Evolutionary conservation across 768 basidiomycete genomes (phyloP).

Genomic region (Leccinum subtestaceum): DNA sequence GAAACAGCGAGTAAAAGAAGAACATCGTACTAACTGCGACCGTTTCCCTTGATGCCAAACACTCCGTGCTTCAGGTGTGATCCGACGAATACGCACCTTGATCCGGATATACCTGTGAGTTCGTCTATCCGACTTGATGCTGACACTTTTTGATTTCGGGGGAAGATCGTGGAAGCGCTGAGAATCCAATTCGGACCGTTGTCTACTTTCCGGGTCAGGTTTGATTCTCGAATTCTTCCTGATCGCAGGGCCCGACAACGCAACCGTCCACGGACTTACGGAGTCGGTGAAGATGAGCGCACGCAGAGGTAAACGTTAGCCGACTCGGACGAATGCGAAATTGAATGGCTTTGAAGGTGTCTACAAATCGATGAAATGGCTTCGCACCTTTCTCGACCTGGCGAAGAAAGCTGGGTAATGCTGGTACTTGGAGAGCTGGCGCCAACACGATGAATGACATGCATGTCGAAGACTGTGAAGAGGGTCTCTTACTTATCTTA

Average conservation of each 20-base stretch:
- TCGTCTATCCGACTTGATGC: not conserved
- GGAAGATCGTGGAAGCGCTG: constrained; percentile 39
- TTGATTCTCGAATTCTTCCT: not conserved
- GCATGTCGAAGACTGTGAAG: constrained; percentile 41
- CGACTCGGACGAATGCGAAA: not conserved
- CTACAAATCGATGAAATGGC: constrained; percentile 36
- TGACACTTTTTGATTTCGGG: not conserved
- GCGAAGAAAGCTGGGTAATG: constrained; percentile 30
- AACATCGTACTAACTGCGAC: not conserved
- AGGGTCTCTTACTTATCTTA: constrained; percentile 33
- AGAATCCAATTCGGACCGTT: constrained; percentile 43
- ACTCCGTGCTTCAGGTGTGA: constrained; percentile 21
- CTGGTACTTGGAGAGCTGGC: constrained; percentile 45
- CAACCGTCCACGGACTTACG: constrained; percentile 33
- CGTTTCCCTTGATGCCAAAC: not conserved
- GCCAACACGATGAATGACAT: constrained; percentile 37
- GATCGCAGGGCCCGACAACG: not conserved
- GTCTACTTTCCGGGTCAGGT: constrained; percentile 39
- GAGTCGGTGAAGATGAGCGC: constrained; percentile 33
- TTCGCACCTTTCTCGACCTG: constrained; percentile 37
- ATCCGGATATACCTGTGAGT: constrained; percentile 32
- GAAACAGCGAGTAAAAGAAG: constrained; percentile 22
- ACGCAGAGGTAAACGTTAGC: not conserved
- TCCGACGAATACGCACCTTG: constrained; percentile 31
- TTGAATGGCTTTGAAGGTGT: constrained; percentile 22